Percentiles rank a stretch among this genome's conserved stretches.
phyloP scores from a whole-genome alignment of 2,329 filamentous ascomycete species.

The Cercospora sesami region DNA sequence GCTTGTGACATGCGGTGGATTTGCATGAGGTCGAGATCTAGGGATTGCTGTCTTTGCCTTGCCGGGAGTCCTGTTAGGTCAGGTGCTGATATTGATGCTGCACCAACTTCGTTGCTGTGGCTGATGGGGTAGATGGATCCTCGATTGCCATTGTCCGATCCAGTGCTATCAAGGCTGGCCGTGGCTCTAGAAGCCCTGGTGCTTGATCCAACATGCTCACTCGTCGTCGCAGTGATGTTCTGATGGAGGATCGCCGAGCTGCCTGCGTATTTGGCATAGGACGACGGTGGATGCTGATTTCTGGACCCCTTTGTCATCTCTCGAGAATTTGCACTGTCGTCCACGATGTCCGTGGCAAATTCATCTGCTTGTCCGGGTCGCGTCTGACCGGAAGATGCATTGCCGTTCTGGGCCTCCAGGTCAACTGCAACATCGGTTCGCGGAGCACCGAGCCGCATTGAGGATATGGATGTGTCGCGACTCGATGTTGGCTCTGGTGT shows the following conservation, averaged over 20 bases:
- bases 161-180: conserved; percentile 16
- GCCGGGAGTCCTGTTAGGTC: conserved; percentile 13
- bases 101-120: conserved; percentile 28
- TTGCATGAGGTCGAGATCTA: conserved; percentile 44
- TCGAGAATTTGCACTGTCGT: background rate
- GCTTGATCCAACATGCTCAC: conserved; percentile 35
- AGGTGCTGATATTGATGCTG: conserved; percentile 33
- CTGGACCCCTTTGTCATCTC: conserved; percentile 22
- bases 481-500: conserved; percentile 39
- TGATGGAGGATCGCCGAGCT: conserved; percentile 39
- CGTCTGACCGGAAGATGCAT: background rate
- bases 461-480: conserved; percentile 28
- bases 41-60: conserved; percentile 27
- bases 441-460: conserved; percentile 22
- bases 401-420: conserved; percentile 24
- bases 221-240: conserved; percentile 37
- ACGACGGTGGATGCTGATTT: conserved; percentile 39
- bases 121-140: conserved; percentile 28
- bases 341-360: background rate
- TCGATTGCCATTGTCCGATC: conserved; percentile 22
- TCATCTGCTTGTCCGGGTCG: background rate
- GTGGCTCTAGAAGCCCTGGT: conserved; percentile 32
- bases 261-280: conserved; percentile 42
- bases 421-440: conserved; percentile 20
- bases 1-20: conserved; percentile 52